phyloP scores from a whole-genome alignment of 1,139 yeast species.

The Blastobotrys apis region DNA sequence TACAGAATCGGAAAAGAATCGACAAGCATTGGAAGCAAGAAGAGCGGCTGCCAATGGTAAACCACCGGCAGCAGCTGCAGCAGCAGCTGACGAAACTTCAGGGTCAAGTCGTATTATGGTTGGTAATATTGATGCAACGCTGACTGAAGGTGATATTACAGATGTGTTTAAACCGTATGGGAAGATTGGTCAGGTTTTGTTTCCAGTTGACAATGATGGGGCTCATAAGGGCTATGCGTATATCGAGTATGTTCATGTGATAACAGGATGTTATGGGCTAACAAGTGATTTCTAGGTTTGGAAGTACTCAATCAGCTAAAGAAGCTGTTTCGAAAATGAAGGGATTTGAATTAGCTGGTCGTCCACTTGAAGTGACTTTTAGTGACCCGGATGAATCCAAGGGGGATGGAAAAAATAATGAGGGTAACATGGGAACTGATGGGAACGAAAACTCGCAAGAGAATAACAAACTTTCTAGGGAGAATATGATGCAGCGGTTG shows the following conservation, averaged over 20 bases:
- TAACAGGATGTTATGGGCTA: not conserved
- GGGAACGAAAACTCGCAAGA: not conserved
- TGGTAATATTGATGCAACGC: constrained; percentile 34
- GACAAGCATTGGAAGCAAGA: constrained; percentile 26
- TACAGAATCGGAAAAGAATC: constrained; percentile 38
- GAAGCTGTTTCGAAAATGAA: constrained; percentile 34
- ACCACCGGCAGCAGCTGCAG: not conserved
- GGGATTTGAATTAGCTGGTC: constrained; percentile 34
- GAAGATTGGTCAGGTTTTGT: constrained; percentile 23
- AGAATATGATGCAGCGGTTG: constrained; percentile 32
- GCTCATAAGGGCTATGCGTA: constrained; percentile 37
- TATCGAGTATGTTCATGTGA: constrained; percentile 28
- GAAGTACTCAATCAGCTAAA: constrained; percentile 26
- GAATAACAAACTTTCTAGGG: constrained; percentile 29
- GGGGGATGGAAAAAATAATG: no score
- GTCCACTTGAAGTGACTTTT: constrained; percentile 34
- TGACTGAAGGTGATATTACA: constrained; percentile 34
- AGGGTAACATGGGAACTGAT: no score
- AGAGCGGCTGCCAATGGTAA: not conserved
- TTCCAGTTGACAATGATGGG: constrained; percentile 35
- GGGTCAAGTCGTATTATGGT: constrained; percentile 29
- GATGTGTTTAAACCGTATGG: constrained; percentile 37
- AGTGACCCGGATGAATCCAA: constrained; percentile 24
- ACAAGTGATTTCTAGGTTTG: not conserved
- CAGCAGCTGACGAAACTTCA: not conserved